Conservation (phyloP, 371 early-diverging fungal genomes). For the Mortierella sp. region DNA sequence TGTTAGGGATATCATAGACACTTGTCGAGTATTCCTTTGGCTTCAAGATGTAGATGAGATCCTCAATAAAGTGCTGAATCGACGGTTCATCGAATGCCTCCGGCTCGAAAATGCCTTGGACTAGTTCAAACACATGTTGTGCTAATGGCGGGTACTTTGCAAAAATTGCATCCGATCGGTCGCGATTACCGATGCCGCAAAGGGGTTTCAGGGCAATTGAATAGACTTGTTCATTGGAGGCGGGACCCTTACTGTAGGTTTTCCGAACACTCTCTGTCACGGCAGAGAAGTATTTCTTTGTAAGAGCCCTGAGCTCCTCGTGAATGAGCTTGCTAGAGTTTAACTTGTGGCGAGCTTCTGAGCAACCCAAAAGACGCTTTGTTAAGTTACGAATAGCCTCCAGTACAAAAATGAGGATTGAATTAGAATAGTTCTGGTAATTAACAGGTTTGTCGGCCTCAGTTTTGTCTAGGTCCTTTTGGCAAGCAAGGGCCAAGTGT, state of each 20-base stretch:
- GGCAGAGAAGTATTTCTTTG: too few species aligned
- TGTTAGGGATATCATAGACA: constrained; percentile 27
- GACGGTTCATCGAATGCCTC: constrained; percentile 9
- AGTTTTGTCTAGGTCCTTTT: too few species aligned
- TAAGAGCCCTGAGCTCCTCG: background rate
- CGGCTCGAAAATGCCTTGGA: constrained; percentile 20
- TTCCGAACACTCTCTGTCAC: too few species aligned
- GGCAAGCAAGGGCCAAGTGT: too few species aligned
- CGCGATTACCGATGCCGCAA: background rate
- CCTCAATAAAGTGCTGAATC: constrained; percentile 11
- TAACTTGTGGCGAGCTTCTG: background rate
- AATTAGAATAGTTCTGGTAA: background rate
- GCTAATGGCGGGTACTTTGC: constrained; percentile 35
- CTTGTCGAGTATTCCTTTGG: constrained; percentile 19
- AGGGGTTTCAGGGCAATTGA: background rate
- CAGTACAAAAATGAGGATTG: constrained; percentile 22
- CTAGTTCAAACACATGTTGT: constrained; percentile 23
- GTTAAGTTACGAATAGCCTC: constrained; percentile 21
- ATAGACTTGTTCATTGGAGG: background rate
- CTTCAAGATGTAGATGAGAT: constrained; percentile 16
- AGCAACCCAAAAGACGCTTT: constrained; percentile 26
- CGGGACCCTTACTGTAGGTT: background rate
- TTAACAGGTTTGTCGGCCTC: too few species aligned
- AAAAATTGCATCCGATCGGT: too few species aligned
- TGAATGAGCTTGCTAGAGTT: constrained; percentile 4